Evolutionary conservation across 1,284 basidiomycete species (phyloP), one percentile per base, ranked within the genome.

Genomic region (Pseudozyma hubeiensis): DNA sequence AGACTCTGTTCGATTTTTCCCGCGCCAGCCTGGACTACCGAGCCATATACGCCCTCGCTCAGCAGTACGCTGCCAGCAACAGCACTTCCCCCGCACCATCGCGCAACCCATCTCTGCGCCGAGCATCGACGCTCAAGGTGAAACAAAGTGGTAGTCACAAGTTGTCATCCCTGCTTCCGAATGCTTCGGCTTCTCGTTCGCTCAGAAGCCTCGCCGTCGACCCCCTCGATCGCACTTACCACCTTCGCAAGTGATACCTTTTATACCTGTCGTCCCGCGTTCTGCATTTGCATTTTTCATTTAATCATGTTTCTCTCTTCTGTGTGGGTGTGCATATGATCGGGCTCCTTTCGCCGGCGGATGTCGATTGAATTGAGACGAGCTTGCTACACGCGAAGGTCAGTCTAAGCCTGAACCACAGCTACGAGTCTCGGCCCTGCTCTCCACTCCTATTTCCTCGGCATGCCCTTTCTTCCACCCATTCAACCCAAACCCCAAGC

Each of bases 1-100:
- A 56, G n/a, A 50, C 43, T n/a, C 24, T 70, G 4, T 71, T 71
- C 24, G 68, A 71, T 39, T 44, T 71, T 19, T 57, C 57, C 10
- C 51, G 55, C 5, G 35, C 44, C 1, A 54, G 53, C 40, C 29
- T 65, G 7, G 60, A 63, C 40, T 52, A 52, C 30, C 4, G 19
- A 14, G 14, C 52, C 4, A 33, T 53, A 19, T 61, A 61, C 46
- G 37, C 44, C 7, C 37, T 61, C 4, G 58, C 58, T 10, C 48
- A 53, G 33, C 41, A 61, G 37, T 61, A 61, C 31, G 58, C 50
- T 8, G 14, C 19, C 5, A n/a, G 5, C 45, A 17, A 34, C 40
- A 10, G 30, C 30, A 14, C 37, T 29, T 0, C 37, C 7, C 14
- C 14, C 24, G 8, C 33, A 7, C 19, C 35, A 24, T 10, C 19